Base-by-base conservation (phyloP, 2,329 filamentous ascomycete species). In the Colletotrichum chrysophilum region DNA sequence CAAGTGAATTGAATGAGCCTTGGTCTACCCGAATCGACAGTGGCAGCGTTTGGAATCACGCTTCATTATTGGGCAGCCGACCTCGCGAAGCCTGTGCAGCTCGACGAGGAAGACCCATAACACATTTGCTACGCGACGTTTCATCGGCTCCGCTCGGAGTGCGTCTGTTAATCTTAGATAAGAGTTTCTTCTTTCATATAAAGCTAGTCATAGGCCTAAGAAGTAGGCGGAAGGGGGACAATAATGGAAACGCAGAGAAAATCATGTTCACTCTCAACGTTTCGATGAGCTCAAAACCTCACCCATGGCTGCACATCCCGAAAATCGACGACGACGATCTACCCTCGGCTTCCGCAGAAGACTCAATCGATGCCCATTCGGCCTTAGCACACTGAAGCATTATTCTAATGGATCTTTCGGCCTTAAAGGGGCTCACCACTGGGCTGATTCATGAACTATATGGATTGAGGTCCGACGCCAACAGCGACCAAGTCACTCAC, bases 281-380 rank as follows among this genome's bases (percentile, higher is more conserved):
- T 52, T 52, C 43, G 43, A 52, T 52, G 21, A 52, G 43, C 43
- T 18, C 21, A 24, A 1, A 52, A 52, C 43, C 43, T 52, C 18
- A 52, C 43, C 0, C 43, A 1, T 52, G 43, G 43, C 1, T 1
- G 1, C 43, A 52, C 2, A 52, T 52, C 21, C 43, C 16, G 1
- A 52, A 52, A 1, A 52, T 1, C 43, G 16, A 1, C 43, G 21
- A 52, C 43, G 16, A 52, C 43, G 21, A 52, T 18, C 18, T 52
- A 0, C 43, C 43, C 21, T 21, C 43, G 21, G 43, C 43, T 52
- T 52, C 18, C 43, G 43, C 43, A 18, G 18, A 52, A 52, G 43
- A 52, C 18, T 1, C 43, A 52, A 52, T 21, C 43, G 21, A 52
- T 52, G 43, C 18, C 43, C 21, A 52, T 1, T 52, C 43, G 1